Evolutionary conservation across 306 rosid species (phyloP).

Genomic region (Corylus americana): DNA sequence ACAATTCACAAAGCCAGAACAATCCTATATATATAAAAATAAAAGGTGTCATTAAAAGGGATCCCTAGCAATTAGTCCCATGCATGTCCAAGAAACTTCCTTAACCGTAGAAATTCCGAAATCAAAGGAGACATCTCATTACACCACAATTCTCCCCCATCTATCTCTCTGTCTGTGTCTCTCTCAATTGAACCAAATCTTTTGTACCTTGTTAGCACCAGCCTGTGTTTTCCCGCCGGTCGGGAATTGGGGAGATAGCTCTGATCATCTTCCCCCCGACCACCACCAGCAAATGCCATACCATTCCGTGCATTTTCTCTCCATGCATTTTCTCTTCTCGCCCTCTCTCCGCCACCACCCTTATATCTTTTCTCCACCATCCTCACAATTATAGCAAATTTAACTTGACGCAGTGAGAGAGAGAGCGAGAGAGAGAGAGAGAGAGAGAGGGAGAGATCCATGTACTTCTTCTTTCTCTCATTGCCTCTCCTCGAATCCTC

Average conservation of each 20-base stretch:
- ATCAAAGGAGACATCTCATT: slow-evolving; percentile 40
- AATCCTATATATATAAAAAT: no score
- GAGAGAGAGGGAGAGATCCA: slow-evolving; percentile 26
- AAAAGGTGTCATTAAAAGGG: no score
- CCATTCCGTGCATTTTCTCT: slow-evolving; percentile 12
- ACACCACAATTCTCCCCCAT: slow-evolving; percentile 45
- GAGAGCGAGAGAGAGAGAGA: slow-evolving; percentile 8
- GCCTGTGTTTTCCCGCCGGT: slow-evolving; percentile 45
- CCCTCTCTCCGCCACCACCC: slow-evolving; percentile 37
- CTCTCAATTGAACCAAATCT: slow-evolving; percentile 13
- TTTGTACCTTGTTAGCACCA: slow-evolving; percentile 21
- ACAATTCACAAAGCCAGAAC: no score
- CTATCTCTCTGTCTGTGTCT: slow-evolving; percentile 3
- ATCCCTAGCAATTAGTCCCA: no score
- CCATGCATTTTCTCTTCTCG: slow-evolving; percentile 48
- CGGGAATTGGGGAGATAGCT: slow-evolving; percentile 41
- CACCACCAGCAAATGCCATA: slow-evolving; percentile 23
- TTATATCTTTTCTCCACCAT: background rate
- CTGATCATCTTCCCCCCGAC: no score
- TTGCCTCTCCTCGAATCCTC: slow-evolving; percentile 39
- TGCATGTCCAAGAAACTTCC: background rate
- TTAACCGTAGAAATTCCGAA: slow-evolving; percentile 34
- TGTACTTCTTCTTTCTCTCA: slow-evolving; percentile 47
- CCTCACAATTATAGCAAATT: background rate
- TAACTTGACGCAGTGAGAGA: background rate